phyloP scores from a whole-genome alignment of 345 rosid genomes.

The Lepidium didymum region DNA sequence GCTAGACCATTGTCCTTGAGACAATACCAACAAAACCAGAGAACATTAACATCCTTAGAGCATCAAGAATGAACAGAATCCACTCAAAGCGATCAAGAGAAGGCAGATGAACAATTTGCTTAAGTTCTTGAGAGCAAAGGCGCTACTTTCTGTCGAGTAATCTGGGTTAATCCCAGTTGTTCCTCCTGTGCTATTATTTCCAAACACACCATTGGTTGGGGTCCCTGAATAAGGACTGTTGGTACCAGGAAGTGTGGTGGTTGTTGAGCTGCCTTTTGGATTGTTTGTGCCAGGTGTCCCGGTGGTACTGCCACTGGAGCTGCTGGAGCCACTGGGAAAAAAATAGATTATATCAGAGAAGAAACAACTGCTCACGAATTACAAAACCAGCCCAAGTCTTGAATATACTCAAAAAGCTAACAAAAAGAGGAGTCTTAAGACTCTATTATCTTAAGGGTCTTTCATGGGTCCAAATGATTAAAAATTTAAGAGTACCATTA shows the following conservation, averaged over 20 bases:
- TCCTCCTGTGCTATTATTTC: constrained; percentile 20
- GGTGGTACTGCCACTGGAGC: constrained; percentile 20
- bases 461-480: constrained; percentile 6
- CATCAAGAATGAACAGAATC: constrained; percentile 17
- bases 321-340: not conserved
- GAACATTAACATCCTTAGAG: constrained; percentile 10
- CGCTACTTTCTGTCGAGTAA: constrained; percentile 20
- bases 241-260: constrained; percentile 29
- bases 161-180: constrained; percentile 24
- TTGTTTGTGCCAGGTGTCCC: constrained; percentile 24
- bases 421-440: not conserved
- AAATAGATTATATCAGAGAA: not conserved
- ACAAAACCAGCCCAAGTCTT: constrained; percentile 4
- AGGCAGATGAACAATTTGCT: constrained; percentile 6
- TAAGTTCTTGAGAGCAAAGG: constrained; percentile 18
- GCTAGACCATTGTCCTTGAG: constrained; percentile 21
- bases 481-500: not conserved
- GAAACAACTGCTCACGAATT: not conserved
- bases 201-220: constrained; percentile 27
- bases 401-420: not conserved
- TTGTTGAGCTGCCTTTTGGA: constrained; percentile 27
- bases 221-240: constrained; percentile 25
- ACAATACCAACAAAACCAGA: constrained; percentile 12
- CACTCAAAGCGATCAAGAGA: constrained; percentile 14
- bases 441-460: constrained; percentile 1